Evolutionary conservation across 1,284 basidiomycete species (phyloP).

Genomic region (Amylostereum chailletii): DNA sequence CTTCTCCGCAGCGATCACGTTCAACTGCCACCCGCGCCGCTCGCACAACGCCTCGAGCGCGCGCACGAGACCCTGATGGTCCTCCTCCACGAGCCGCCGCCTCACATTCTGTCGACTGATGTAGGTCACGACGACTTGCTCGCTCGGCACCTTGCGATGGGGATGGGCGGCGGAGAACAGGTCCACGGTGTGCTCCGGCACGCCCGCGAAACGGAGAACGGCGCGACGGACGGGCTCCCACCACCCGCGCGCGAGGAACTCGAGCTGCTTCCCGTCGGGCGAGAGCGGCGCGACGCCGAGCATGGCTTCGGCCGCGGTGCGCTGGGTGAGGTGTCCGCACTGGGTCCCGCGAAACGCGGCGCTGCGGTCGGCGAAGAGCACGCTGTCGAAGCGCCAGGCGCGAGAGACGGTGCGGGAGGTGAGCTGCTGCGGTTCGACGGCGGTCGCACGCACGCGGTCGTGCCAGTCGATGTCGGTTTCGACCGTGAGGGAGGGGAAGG

Average conservation of each 20-base stretch:
- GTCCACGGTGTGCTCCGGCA: constrained; percentile 21
- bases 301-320: constrained; percentile 57
- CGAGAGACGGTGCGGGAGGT: constrained; percentile 22
- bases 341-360: constrained; percentile 60
- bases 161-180: constrained; percentile 18
- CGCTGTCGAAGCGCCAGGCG: constrained; percentile 48
- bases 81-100: constrained; percentile 48
- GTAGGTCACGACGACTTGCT: constrained; percentile 62
- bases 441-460: constrained; percentile 46
- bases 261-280: not conserved
- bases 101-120: constrained; percentile 57
- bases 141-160: constrained; percentile 8
- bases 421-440: constrained; percentile 18
- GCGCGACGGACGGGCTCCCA: constrained; percentile 61
- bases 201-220: constrained; percentile 56
- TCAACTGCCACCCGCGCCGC: constrained; percentile 53
- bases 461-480: constrained; percentile 64
- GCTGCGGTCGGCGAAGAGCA: constrained; percentile 64
- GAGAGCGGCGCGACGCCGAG: constrained; percentile 4
- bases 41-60: constrained; percentile 46
- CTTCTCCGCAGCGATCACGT: constrained; percentile 56
- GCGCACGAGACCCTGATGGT: constrained; percentile 50
- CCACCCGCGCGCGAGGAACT: constrained; percentile 30
- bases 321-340: constrained; percentile 55
- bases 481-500: constrained; percentile 65